Evolutionary conservation across 2,329 filamentous ascomycete genomes (phyloP).

Genomic region (Sporothrix schenckii): DNA sequence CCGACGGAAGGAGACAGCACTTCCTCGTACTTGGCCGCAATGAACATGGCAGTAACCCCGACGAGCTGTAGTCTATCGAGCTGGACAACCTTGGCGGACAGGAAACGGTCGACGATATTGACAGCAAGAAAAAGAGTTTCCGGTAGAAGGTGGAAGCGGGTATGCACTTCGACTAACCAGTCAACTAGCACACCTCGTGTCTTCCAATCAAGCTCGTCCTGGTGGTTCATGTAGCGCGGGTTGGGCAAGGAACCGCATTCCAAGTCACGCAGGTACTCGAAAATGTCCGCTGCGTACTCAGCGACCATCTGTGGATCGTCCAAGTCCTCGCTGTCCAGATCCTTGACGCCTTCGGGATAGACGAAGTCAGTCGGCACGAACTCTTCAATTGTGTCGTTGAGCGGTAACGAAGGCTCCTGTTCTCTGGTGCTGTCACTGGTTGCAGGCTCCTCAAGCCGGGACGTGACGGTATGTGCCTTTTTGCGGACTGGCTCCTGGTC

Average conservation of each 20-base stretch:
- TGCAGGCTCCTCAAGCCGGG: conserved; percentile 55
- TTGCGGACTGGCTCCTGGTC: conserved; percentile 71
- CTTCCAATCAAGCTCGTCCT: conserved; percentile 96
- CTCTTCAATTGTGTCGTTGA: conserved; percentile 38
- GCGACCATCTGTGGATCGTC: conserved; percentile 98
- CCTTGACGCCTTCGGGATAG: conserved; percentile 52
- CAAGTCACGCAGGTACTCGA: conserved; percentile 88
- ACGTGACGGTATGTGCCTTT: conserved; percentile 58
- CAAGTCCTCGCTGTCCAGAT: conserved; percentile 83
- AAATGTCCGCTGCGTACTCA: conserved; percentile 96
- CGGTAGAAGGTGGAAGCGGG: conserved; percentile 89
- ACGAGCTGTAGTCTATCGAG: conserved; percentile 95
- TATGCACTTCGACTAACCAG: conserved; percentile 98
- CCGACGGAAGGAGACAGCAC: conserved; percentile 94
- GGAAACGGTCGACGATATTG: conserved; percentile 98
- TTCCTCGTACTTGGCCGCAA: conserved; percentile 98
- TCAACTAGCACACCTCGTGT: conserved; percentile 96
- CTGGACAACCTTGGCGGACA: conserved; percentile 93
- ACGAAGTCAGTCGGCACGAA: conserved; percentile 38
- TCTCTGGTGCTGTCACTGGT: conserved; percentile 47
- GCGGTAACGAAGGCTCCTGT: conserved; percentile 36
- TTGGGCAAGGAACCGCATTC: conserved; percentile 81
- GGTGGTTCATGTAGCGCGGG: conserved; percentile 91
- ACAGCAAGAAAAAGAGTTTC: conserved; percentile 96
- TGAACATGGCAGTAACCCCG: conserved; percentile 98